phyloP scores from a whole-genome alignment of 768 basidiomycete genomes.

The Paxillus rubicundulus region DNA sequence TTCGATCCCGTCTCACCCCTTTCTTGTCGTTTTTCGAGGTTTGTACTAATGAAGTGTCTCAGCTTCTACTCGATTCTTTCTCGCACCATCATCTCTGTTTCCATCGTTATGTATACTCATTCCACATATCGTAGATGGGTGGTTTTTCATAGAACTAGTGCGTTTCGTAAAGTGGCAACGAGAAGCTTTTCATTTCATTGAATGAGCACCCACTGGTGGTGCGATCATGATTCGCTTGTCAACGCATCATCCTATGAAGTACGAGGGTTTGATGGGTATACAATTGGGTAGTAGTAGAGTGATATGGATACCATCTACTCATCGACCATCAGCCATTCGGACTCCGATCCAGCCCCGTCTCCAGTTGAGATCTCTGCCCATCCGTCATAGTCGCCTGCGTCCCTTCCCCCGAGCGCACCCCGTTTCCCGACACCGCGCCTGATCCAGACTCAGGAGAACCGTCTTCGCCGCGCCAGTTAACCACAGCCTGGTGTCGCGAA shows the following conservation, averaged over 20 bases:
- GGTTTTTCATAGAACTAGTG: constrained; percentile 24
- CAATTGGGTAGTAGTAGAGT: constrained; percentile 16
- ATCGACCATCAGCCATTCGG: constrained; percentile 87
- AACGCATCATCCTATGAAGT: neutral
- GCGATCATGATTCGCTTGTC: neutral
- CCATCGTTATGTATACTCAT: constrained; percentile 25
- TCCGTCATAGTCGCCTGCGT: constrained; percentile 47
- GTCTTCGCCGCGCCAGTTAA: constrained; percentile 52
- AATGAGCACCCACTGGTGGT: neutral
- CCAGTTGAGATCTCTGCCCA: constrained; percentile 69
- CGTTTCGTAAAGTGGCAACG: constrained; percentile 2
- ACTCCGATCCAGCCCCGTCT: constrained; percentile 74
- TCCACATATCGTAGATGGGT: constrained; percentile 25
- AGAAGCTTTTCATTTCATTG: constrained; percentile 19
- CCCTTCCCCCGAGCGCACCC: constrained; percentile 41
- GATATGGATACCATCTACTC: constrained; percentile 32
- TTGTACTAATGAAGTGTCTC: constrained; percentile 19
- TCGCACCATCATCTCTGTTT: constrained; percentile 11
- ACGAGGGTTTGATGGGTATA: constrained; percentile 18
- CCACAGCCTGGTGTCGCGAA: constrained; percentile 61
- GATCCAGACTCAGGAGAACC: constrained; percentile 36
- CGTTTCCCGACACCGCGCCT: constrained; percentile 41
- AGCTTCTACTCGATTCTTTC: constrained; percentile 10
- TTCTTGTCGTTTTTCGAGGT: constrained; percentile 23
- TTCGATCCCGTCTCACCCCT: constrained; percentile 17